A percentile compares a stretch with the other conserved stretches of the same genome.
Conservation (phyloP, 495 filamentous ascomycete genomes). For the Annulohypoxylon stygium region DNA sequence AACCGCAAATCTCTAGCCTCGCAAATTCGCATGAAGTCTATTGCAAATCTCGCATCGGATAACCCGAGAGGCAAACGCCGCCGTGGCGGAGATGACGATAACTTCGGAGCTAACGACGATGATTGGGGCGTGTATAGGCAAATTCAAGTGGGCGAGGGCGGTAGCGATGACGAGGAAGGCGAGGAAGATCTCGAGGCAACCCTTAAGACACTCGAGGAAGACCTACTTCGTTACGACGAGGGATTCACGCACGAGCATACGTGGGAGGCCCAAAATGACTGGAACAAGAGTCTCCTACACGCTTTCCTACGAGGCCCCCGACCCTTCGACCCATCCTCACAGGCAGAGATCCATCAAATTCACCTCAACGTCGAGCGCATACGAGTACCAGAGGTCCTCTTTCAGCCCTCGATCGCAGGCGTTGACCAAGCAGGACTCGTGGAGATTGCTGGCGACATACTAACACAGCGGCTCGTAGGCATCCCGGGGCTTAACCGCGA, state of each 20-base stretch:
- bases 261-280: constrained; percentile 90
- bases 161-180: constrained; percentile 82
- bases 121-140: constrained; percentile 97
- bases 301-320: constrained; percentile 89
- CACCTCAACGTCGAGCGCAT: constrained; percentile 98
- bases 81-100: constrained; percentile 82
- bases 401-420: constrained; percentile 92
- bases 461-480: constrained; percentile 78
- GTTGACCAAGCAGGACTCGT: constrained; percentile 94
- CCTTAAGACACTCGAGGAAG: constrained; percentile 81
- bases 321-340: constrained; percentile 83
- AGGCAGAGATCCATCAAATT: constrained; percentile 85
- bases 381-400: constrained; percentile 93
- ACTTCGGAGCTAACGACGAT: constrained; percentile 96
- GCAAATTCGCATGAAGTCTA: constrained; percentile 96
- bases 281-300: constrained; percentile 91
- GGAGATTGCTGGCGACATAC: constrained; percentile 87
- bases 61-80: constrained; percentile 80
- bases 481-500: constrained; percentile 66
- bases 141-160: constrained; percentile 80
- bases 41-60: constrained; percentile 96
- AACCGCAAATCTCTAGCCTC: constrained; percentile 96
- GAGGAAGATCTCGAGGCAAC: constrained; percentile 84
- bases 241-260: constrained; percentile 91
- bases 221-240: constrained; percentile 87